Evolutionary conservation across 2,329 filamentous ascomycete species (phyloP).

Genomic region (Rosellinia necatrix): DNA sequence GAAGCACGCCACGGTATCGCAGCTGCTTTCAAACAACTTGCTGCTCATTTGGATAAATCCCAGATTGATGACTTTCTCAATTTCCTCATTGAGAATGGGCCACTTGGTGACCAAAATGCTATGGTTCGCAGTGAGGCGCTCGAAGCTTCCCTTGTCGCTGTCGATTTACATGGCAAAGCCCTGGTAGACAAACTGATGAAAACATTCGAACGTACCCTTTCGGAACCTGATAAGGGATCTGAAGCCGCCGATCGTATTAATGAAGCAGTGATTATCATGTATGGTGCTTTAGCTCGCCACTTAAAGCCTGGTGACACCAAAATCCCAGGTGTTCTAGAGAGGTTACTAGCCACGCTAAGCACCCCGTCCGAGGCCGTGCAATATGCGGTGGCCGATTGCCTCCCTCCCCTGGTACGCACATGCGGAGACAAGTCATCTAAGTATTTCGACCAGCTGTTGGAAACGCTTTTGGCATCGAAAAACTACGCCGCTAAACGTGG

Average conservation of each 20-base stretch:
- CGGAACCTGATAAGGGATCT: slow-evolving; percentile 79
- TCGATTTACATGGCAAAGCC: slow-evolving; percentile 78
- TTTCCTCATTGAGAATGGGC: slow-evolving; percentile 84
- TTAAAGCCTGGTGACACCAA: slow-evolving; percentile 83
- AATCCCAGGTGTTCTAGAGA: slow-evolving; percentile 84
- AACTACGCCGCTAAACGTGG: slow-evolving; percentile 92
- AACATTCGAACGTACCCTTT: slow-evolving; percentile 86
- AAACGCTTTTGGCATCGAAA: slow-evolving; percentile 83
- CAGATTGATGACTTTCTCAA: slow-evolving; percentile 78
- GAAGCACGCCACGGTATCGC: slow-evolving; percentile 89
- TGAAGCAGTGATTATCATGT: slow-evolving; percentile 96
- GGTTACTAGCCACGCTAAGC: slow-evolving; percentile 82
- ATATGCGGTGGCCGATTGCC: slow-evolving; percentile 91
- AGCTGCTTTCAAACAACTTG: slow-evolving; percentile 82
- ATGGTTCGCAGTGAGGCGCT: slow-evolving; percentile 88
- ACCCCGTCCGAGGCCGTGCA: slow-evolving; percentile 97
- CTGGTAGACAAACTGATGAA: slow-evolving; percentile 91
- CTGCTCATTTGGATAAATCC: slow-evolving; percentile 67
- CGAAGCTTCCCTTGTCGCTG: slow-evolving; percentile 81
- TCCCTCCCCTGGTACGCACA: slow-evolving; percentile 86
- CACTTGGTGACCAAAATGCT: slow-evolving; percentile 80
- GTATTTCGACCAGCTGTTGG: slow-evolving; percentile 80
- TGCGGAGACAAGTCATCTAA: slow-evolving; percentile 76
- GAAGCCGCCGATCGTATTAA: slow-evolving; percentile 88
- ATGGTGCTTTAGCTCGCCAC: slow-evolving; percentile 90